Evolutionary conservation across 2,329 filamentous ascomycete species (phyloP).

Genomic region (Endoconidiophora laricicola): DNA sequence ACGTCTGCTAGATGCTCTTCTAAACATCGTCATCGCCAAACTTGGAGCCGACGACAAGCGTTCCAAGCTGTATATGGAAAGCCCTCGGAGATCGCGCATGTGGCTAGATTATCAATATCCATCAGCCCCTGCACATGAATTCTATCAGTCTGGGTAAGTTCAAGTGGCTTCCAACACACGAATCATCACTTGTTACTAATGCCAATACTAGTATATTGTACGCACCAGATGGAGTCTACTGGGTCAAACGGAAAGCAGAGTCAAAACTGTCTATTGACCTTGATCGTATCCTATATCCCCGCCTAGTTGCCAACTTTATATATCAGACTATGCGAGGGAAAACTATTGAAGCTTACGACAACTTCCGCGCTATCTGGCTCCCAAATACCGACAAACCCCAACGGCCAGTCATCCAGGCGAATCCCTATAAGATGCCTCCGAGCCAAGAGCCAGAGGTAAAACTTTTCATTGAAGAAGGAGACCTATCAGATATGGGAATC

Average conservation of each 20-base stretch:
- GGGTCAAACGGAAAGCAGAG: conserved; percentile 7
- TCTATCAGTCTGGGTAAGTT: conserved; percentile 10
- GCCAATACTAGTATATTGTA: conserved; percentile 4
- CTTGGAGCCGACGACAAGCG: conserved; percentile 10
- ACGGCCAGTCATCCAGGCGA: conserved; percentile 7
- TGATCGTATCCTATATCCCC: conserved; percentile 11
- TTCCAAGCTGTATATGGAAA: conserved; percentile 9
- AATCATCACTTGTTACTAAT: neutral
- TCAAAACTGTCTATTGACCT: conserved; percentile 9
- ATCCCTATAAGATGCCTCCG: conserved; percentile 1
- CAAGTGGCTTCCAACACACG: neutral
- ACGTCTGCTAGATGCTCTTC: neutral
- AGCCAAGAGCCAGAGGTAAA: conserved; percentile 1
- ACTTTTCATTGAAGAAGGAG: conserved; percentile 9
- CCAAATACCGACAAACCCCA: conserved; percentile 6
- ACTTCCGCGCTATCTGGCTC: conserved; percentile 10
- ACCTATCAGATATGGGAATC: conserved; percentile 1
- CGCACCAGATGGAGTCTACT: conserved; percentile 9
- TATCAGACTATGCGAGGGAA: neutral
- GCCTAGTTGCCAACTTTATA: conserved; percentile 8
- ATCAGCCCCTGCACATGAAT: conserved; percentile 6
- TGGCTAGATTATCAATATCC: conserved; percentile 11
- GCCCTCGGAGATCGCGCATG: conserved; percentile 4
- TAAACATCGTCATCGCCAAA: conserved; percentile 8
- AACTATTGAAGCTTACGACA: conserved; percentile 1